Evolutionary conservation across 352 stramenopile genomes (phyloP).

Genomic region (Phytophthora megakarya): DNA sequence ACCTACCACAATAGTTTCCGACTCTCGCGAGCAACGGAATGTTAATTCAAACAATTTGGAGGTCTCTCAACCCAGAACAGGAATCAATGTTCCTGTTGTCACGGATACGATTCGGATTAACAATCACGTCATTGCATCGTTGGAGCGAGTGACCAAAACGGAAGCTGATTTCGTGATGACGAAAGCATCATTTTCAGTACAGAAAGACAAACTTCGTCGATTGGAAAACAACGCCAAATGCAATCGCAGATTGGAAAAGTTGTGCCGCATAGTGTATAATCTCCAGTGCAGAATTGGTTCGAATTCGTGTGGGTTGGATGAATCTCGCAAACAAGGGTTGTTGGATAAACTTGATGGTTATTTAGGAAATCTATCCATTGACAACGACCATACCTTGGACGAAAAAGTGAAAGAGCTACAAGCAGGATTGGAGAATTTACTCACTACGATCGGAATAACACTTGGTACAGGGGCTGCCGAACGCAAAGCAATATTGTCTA

Average conservation of each 20-base stretch:
- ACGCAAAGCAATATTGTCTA: not conserved
- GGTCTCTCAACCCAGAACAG: not conserved
- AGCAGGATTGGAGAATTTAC: conserved; percentile 20
- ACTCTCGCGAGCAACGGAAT: not conserved
- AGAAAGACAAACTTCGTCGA: conserved; percentile 35
- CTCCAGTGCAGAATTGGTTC: conserved; percentile 46
- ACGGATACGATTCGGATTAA: conserved; percentile 41
- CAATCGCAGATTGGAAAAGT: conserved; percentile 25
- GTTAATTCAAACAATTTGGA: conserved; percentile 1
- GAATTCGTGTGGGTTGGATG: conserved; percentile 18
- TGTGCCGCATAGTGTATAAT: conserved; percentile 37
- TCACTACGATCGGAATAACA: conserved; percentile 6
- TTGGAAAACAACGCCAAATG: conserved; percentile 28
- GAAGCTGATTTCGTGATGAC: conserved; percentile 27
- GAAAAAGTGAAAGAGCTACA: conserved; percentile 27
- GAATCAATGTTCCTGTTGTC: not conserved
- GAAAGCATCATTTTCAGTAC: conserved; percentile 25
- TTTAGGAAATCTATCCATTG: conserved; percentile 17
- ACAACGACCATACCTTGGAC: conserved; percentile 21
- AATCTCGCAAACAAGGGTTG: conserved; percentile 32
- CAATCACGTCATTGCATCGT: conserved; percentile 38
- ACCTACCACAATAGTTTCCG: not conserved
- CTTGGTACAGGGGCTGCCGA: not conserved
- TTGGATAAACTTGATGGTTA: conserved; percentile 38
- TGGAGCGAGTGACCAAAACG: conserved; percentile 31